Evolutionary conservation across 495 filamentous ascomycete species (phyloP), one percentile per base, ranked within the genome.

Genomic region (Penicillium ucsense): DNA sequence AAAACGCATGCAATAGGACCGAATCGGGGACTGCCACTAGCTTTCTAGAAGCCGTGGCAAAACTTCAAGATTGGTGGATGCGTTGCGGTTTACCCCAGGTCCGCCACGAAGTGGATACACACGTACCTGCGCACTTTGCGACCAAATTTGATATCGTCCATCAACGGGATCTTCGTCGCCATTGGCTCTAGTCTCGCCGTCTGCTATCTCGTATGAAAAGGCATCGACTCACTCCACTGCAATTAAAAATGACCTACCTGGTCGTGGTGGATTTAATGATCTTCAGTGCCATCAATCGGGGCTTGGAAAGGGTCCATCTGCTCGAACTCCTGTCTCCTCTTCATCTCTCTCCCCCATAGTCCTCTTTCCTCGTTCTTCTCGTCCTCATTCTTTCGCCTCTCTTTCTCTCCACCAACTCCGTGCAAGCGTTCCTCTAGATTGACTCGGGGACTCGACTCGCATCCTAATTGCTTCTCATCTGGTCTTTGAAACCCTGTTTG

Each of bases 61-160:
- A 20, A 11, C 33, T n/a, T 48, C 42, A 6, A 41, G 56, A 62
- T 62, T 62, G 58, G 55, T 54, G 46, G 53, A 59, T 47, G 52
- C 46, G 43, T 41, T 56, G 38, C 32, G 31, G 45, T 36, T 62
- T 62, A 62, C 59, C 59, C 59, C 59, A 62, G 59, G 56, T 60
- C 59, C 49, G 47, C 50, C 31, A 36, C 38, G 38, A 51, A 54
- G 53, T 51, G 55, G 55, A 53, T 56, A 20, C 20, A 20, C 45
- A 56, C 45, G 59, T 62, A 62, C 59, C 59, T 62, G 59, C 59
- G 59, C 59, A 51, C 38, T 48, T 27, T 54, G 52, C 20, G 20
- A 50, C 44, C 42, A 49, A 54, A 43, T 11, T 52, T 46, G 53
- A 62, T 62, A 62, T 62, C 59, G 56, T 62, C 59, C 60, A 49